Evolutionary conservation across 306 rosid genomes (phyloP), one percentile per base, ranked within the genome.

Genomic region (Prunus mongolica): DNA sequence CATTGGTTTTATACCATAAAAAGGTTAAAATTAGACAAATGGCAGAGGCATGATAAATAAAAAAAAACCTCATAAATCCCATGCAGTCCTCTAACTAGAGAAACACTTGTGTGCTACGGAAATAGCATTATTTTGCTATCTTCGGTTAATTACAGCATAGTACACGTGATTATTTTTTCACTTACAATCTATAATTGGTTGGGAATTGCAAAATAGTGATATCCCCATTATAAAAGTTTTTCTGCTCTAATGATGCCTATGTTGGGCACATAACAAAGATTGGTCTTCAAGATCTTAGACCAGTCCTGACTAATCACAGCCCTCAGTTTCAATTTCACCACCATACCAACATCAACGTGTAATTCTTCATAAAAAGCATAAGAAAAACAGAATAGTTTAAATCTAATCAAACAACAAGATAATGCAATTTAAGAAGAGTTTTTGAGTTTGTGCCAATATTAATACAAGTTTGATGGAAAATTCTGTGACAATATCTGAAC

Each of bases 251-350:
- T 62, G 13, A 27, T 51, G 46, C 44, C 44, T 38, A 51, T 32
- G 46, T 38, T 78, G 14, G 54, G 61, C 52, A 69, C 65, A 28
- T 41, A 9, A 38, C 2, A n/a, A 13, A 60, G 71, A 19, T 30
- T 51, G 65, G 61, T 74, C 76, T 49, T 54, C 58, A 68, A 61
- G 65, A 74, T 61, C 46, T 24, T 60, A 80, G 77, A 75, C 80
- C 77, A 70, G n/a, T 50, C 65, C 73, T 62, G 68, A 73, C 71
- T 19, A 16, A 52, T 63, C 32, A 62, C 74, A 68, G 15, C 20
- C 60, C 69, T 22, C n/a, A 3, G 30, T 16, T n/a, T 49, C 30
- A 49, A 16, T 72, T 65, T 45, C 3, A 10, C 18, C 25, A 18
- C 28, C 75, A 6, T 7, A 7, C 9, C 44, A 38, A 38, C 44